Conservation (phyloP, 345 rosid species). For the Hevea brasiliensis region DNA sequence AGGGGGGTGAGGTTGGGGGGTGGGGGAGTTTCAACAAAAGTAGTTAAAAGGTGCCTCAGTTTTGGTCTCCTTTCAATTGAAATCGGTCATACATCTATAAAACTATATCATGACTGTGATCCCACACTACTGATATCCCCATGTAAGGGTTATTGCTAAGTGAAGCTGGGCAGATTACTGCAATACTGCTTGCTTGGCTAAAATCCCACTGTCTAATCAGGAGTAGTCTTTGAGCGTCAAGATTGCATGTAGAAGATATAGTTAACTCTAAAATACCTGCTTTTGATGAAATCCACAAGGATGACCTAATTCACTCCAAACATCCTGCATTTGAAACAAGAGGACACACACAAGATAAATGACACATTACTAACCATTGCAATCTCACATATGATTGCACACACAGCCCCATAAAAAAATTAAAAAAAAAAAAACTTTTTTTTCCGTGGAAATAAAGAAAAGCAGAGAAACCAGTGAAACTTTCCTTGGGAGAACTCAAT, state of each 20-base stretch:
- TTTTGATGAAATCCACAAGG: constrained; percentile 98
- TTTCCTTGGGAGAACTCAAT: not conserved
- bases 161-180: not conserved
- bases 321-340: constrained; percentile 58
- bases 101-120: not conserved
- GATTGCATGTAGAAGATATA: constrained; percentile 7
- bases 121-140: not conserved
- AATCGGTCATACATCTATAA: not conserved
- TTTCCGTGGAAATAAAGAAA: too few relatives aligned
- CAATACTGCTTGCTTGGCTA: not conserved
- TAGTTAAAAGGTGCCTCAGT: not conserved
- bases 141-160: not conserved
- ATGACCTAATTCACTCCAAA: constrained; percentile 96
- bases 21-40: not conserved
- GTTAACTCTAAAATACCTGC: constrained; percentile 53
- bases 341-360: constrained; percentile 3
- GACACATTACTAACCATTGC: not conserved
- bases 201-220: not conserved
- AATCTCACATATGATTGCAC: not conserved
- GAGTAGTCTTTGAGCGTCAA: too few relatives aligned
- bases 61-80: not conserved
- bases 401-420: not conserved
- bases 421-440: too few relatives aligned
- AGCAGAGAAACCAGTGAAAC: too few relatives aligned
- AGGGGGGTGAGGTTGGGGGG: too few relatives aligned